A percentile compares a stretch with the other conserved stretches of the same genome.
These are phyloP conservation scores for Aleurites moluccanus DNA, from an alignment of 441 rosid genomes.

Conservation along the genomic window DNA sequence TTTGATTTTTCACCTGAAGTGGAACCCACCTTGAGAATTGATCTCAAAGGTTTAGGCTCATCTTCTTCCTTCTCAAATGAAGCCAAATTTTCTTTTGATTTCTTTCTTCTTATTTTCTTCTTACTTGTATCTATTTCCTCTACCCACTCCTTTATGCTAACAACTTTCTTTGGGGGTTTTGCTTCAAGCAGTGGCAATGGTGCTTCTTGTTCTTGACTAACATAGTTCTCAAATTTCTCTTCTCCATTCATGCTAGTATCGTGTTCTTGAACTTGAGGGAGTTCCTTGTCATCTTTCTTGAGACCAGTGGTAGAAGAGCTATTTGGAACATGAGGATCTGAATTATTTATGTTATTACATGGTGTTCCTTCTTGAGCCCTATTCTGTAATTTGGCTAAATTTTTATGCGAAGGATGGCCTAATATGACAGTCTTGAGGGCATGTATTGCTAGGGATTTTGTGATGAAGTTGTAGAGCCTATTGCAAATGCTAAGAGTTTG, in stretches of 20 bases:
- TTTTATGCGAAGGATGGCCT: slow-evolving; percentile 22
- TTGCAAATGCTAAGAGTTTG: slow-evolving; percentile 38
- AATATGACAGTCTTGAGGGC: slow-evolving; percentile 39
- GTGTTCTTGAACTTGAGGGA: background rate
- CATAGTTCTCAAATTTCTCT: background rate
- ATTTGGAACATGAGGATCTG: background rate
- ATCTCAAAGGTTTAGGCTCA: slow-evolving; percentile 39
- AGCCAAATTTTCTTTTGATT: slow-evolving; percentile 26
- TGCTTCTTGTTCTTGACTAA: slow-evolving; percentile 23
- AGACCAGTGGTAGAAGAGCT: background rate
- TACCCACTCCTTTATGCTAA: slow-evolving; percentile 50
- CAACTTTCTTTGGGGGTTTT: slow-evolving; percentile 45
- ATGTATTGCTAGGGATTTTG: slow-evolving; percentile 25
- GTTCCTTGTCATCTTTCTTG: background rate
- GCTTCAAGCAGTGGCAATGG: slow-evolving; percentile 18
- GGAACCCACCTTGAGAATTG: slow-evolving; percentile 54
- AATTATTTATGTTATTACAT: background rate
- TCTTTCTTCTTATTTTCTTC: slow-evolving; percentile 32
- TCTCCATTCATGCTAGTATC: background rate
- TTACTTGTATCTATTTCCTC: slow-evolving; percentile 34
- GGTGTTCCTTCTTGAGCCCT: slow-evolving; percentile 9
- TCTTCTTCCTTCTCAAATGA: slow-evolving; percentile 30
- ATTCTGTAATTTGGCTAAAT: background rate
- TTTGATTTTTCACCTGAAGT: slow-evolving; percentile 21
- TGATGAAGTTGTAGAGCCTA: slow-evolving; percentile 42